Conservation (phyloP, 2,329 filamentous ascomycete species). For the Cercospora janseana region DNA sequence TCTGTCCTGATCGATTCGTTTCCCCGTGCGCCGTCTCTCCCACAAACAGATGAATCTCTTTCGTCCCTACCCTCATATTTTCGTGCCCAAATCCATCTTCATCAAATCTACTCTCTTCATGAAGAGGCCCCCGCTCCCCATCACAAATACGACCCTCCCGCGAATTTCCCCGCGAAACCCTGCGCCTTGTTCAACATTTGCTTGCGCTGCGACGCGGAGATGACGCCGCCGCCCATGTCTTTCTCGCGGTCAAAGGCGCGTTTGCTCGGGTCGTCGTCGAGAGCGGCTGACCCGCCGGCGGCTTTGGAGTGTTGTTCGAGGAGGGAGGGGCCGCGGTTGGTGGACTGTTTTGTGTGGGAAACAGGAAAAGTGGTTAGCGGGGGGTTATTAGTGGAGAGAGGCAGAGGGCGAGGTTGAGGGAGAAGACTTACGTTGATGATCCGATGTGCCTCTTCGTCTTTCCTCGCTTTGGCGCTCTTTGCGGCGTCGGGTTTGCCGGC, state of each 20-base stretch:
- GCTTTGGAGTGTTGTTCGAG: slow-evolving; percentile 49
- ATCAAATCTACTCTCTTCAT: not conserved
- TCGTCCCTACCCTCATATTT: not conserved
- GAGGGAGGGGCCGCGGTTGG: slow-evolving; percentile 45
- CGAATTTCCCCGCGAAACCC: slow-evolving; percentile 79
- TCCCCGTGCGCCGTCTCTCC: not conserved
- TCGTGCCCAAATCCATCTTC: not conserved
- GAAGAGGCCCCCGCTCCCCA: not conserved
- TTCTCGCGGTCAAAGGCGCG: slow-evolving; percentile 88
- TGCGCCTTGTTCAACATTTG: slow-evolving; percentile 77
- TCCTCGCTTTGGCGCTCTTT: slow-evolving; percentile 17
- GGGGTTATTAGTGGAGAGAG: slow-evolving; percentile 14
- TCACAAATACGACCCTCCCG: slow-evolving; percentile 64
- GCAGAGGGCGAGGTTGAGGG: not conserved
- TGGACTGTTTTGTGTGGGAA: not conserved
- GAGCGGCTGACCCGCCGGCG: slow-evolving; percentile 53
- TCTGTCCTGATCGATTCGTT: no score
- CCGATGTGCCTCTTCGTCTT: slow-evolving; percentile 29
- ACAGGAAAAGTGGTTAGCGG: not conserved
- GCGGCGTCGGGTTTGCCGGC: slow-evolving; percentile 13
- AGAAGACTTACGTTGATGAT: slow-evolving; percentile 22
- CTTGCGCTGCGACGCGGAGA: slow-evolving; percentile 66
- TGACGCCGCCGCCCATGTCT: slow-evolving; percentile 77
- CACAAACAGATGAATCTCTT: not conserved
- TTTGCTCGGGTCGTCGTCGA: slow-evolving; percentile 79